Conservation (phyloP, 2,329 filamentous ascomycete genomes). For the Dactylellina drechsleri region DNA sequence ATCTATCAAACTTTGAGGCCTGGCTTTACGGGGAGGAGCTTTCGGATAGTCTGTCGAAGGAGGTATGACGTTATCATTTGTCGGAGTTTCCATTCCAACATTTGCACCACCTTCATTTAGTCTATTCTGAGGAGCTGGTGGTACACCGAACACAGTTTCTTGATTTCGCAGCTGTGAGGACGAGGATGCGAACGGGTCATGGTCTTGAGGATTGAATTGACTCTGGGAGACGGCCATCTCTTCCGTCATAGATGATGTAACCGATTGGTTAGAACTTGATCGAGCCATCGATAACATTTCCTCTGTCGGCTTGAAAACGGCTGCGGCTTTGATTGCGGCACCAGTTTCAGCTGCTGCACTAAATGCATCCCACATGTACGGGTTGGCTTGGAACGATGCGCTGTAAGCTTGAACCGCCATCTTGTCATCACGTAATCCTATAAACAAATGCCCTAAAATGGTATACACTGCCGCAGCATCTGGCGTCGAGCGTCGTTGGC, state of each 20-base stretch:
- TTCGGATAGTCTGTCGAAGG: conserved; percentile 55
- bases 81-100: conserved; percentile 65
- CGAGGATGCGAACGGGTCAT: conserved; percentile 61
- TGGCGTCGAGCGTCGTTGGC: conserved; percentile 76
- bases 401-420: conserved; percentile 88
- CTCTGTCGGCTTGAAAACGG: conserved; percentile 79
- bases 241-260: conserved; percentile 59
- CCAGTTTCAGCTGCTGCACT: conserved; percentile 83
- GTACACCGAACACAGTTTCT: conserved; percentile 67
- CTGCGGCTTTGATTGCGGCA: conserved; percentile 58
- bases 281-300: conserved; percentile 65
- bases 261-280: conserved; percentile 63
- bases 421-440: conserved; percentile 79
- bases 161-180: conserved; percentile 55
- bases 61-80: conserved; percentile 58
- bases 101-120: conserved; percentile 62
- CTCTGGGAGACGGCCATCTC: conserved; percentile 46
- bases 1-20: conserved; percentile 56
- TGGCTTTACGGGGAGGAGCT: conserved; percentile 58
- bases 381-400: conserved; percentile 86
- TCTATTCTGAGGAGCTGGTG: conserved; percentile 59
- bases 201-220: conserved; percentile 61
- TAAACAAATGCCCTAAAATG: conserved; percentile 86
- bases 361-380: conserved; percentile 99
- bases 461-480: conserved; percentile 86